Evolutionary conservation across 2,329 filamentous ascomycete genomes (phyloP).

Genomic region (Emydomyces testavorans): DNA sequence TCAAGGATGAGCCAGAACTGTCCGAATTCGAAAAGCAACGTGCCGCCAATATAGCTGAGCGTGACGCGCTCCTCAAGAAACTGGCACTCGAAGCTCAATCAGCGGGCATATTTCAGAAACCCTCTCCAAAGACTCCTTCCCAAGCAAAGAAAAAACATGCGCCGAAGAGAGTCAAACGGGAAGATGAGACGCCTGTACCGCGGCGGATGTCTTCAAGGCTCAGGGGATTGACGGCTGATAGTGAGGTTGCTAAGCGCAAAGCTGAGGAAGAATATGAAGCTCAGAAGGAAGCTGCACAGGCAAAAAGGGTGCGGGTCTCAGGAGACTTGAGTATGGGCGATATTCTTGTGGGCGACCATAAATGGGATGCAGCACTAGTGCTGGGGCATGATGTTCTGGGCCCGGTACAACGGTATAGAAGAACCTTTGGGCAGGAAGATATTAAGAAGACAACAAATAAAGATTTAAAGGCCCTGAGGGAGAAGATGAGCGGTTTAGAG

Average conservation of each 20-base stretch:
- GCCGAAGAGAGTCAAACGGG: conserved; percentile 52
- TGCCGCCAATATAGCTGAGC: conserved; percentile 75
- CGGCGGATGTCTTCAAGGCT: conserved; percentile 52
- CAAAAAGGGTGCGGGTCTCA: conserved; percentile 53
- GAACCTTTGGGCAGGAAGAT: conserved; percentile 79
- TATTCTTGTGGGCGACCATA: conserved; percentile 67
- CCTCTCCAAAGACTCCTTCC: conserved; percentile 38
- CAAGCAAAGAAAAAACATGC: conserved; percentile 41
- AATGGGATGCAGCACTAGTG: conserved; percentile 58
- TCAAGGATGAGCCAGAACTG: conserved; percentile 36
- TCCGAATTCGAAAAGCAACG: conserved; percentile 81
- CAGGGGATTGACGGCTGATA: conserved; percentile 52
- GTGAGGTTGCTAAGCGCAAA: conserved; percentile 57
- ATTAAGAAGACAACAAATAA: conserved; percentile 68
- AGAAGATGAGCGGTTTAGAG: conserved; percentile 64
- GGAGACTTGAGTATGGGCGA: conserved; percentile 62
- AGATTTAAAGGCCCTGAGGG: conserved; percentile 58
- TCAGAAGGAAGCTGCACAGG: conserved; percentile 45
- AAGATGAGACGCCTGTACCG: conserved; percentile 44
- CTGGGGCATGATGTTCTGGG: conserved; percentile 48
- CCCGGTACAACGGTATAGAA: conserved; percentile 63
- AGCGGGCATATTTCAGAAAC: conserved; percentile 52
- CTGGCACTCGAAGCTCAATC: conserved; percentile 57
- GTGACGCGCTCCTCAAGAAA: conserved; percentile 69
- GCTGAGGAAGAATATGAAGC: conserved; percentile 52